A percentile compares a stretch with the other conserved stretches of the same genome.
These are phyloP conservation scores for Hortiboletus campestris DNA, from an alignment of 768 basidiomycete species.

Conservation along the genomic window DNA sequence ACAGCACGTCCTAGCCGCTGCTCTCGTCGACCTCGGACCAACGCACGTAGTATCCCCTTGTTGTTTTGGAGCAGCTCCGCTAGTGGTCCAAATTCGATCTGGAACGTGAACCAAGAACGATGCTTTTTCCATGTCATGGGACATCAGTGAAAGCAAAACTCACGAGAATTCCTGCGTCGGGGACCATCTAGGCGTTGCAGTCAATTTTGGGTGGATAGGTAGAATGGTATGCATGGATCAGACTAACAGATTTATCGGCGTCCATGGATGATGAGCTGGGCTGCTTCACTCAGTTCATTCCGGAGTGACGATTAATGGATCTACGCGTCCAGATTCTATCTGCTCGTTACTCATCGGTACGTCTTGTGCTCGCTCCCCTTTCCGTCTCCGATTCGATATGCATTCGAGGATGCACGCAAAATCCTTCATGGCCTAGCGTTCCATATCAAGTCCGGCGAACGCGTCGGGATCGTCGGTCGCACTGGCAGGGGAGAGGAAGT, in stretches of 20 bases:
- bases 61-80: conserved; percentile 47
- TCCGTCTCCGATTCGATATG: too few species aligned
- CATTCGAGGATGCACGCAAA: too few species aligned
- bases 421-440: too few species aligned
- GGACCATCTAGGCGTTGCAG: conserved; percentile 37
- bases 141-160: conserved; percentile 9
- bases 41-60: conserved; percentile 48
- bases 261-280: conserved; percentile 63
- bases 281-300: too few species aligned
- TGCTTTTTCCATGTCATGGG: neutral
- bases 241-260: conserved; percentile 53
- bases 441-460: too few species aligned
- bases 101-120: neutral
- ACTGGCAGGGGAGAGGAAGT: too few species aligned
- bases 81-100: conserved; percentile 50
- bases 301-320: too few species aligned
- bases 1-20: conserved; percentile 48
- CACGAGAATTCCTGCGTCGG: conserved; percentile 41
- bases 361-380: too few species aligned
- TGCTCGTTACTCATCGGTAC: too few species aligned
- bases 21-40: conserved; percentile 65
- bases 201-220: neutral
- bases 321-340: too few species aligned
- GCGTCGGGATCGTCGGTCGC: too few species aligned
- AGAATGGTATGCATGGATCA: neutral